Conservation (phyloP, 306 rosid genomes). For the Casuarina cunninghamiana region DNA sequence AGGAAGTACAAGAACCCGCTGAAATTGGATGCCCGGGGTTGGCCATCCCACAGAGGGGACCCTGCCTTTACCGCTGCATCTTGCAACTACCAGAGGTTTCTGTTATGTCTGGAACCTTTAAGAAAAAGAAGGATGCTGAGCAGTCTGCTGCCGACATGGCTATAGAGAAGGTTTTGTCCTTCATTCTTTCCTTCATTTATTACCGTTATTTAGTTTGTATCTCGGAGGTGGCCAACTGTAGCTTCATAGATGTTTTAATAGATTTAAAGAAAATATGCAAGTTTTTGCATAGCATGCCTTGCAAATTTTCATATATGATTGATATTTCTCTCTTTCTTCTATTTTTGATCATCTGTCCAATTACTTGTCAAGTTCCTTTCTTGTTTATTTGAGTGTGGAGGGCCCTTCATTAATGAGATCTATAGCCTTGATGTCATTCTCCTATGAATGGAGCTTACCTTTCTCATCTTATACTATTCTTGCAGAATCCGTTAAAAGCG, state of each 20-base stretch:
- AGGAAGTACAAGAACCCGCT: constrained; percentile 66
- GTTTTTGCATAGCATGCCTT: too few relatives aligned
- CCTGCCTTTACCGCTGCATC: constrained; percentile 68
- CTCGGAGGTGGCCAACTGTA: neutral
- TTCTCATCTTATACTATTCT: too few relatives aligned
- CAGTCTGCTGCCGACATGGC: constrained; percentile 92
- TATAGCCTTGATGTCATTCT: too few relatives aligned
- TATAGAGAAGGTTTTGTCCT: constrained; percentile 62
- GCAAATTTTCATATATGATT: too few relatives aligned
- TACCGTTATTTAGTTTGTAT: neutral
- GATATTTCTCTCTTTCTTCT: neutral
- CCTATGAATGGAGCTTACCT: too few relatives aligned
- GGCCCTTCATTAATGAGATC: too few relatives aligned
- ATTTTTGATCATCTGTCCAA: constrained; percentile 16
- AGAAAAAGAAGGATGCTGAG: constrained; percentile 92
- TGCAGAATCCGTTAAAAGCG: too few relatives aligned
- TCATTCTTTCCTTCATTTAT: constrained; percentile 15
- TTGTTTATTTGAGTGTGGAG: too few relatives aligned
- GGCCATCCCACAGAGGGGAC: constrained; percentile 55
- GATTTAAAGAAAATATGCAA: too few relatives aligned
- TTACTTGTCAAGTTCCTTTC: neutral
- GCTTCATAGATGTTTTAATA: neutral
- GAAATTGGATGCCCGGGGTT: constrained; percentile 73
- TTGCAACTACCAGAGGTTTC: constrained; percentile 81
- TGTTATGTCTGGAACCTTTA: constrained; percentile 66